Evolutionary conservation across 106 monocot genomes (phyloP).

Genomic region (Vanilla planifolia): DNA sequence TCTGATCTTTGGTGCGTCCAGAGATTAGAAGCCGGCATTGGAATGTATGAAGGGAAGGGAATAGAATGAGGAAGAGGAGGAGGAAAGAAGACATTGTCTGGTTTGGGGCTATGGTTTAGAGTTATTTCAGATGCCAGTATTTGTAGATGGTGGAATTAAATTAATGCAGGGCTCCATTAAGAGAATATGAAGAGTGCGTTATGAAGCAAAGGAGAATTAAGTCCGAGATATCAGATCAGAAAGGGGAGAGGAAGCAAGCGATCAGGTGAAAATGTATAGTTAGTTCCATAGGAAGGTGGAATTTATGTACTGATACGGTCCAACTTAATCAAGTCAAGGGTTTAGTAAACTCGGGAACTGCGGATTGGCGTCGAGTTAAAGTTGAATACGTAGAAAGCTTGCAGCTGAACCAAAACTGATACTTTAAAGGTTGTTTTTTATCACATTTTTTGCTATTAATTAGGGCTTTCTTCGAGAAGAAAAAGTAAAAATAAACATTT

Average conservation of each 20-base stretch:
- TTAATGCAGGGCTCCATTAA: conserved; percentile 7
- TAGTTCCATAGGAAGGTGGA: too few relatives aligned
- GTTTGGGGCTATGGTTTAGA: background rate
- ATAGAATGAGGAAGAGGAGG: conserved; percentile 13
- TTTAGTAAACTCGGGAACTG: too few relatives aligned
- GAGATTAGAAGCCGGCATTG: conserved; percentile 1
- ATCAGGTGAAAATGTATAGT: background rate
- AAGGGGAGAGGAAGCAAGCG: background rate
- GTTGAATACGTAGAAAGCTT: too few relatives aligned
- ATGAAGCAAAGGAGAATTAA: background rate
- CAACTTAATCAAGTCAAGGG: too few relatives aligned
- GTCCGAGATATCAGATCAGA: background rate
- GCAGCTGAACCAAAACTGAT: too few relatives aligned
- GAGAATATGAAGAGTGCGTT: background rate
- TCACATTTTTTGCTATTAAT: too few relatives aligned
- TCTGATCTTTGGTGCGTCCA: background rate
- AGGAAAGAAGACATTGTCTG: conserved; percentile 14
- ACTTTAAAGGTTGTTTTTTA: too few relatives aligned
- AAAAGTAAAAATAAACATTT: too few relatives aligned
- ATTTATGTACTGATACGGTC: too few relatives aligned
- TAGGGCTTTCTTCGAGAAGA: too few relatives aligned
- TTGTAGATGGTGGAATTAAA: conserved; percentile 4
- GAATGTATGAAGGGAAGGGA: conserved; percentile 7
- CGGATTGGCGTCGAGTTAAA: too few relatives aligned
- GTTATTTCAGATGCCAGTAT: background rate